Evolutionary conservation across 345 rosid genomes (phyloP), one percentile per base, ranked within the genome.

Genomic region (Citrus maxima): DNA sequence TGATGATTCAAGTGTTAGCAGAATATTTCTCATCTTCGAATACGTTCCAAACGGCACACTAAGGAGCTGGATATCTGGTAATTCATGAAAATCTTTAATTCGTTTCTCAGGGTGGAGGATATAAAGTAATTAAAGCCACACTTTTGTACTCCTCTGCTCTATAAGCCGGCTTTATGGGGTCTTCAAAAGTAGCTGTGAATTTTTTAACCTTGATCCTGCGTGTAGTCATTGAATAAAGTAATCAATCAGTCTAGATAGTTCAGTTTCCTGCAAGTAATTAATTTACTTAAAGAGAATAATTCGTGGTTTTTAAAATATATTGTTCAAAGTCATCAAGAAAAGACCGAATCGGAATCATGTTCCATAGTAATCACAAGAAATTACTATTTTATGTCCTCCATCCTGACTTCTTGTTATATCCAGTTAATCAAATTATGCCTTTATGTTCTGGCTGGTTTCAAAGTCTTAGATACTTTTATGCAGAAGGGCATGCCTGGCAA

Each of bases 1-100:
- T 80, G 97, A 94, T 78, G 97, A 96, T 84, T 93, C 98, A 38
- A 93, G 92, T 28, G 95, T 96, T 84, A 94, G 98, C 88, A 93
- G 98, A 89, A 87, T 92, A 81, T 96, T 96, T 80, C 89, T 91
- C 19, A 84, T 94, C 42, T 94, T 96, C 13, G 98, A 96, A 87
- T 90, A 91, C 63, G 97, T 94, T 72, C 94, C 93, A 63, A 94
- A 93, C 77, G 98, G 98, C 75, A 92, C 87, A 13, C 86, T 96
- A 73, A 89, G 97, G 80, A 89, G 88, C 88, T 93, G 99, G 98
- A 85, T 93, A 67, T 89, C 97, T 19, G 98, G 99, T 96, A 89
- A 80, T 77, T 37, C 67, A 63, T 4, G 18, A 77, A 80, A 73
- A 35, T 35, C 64, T 60, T 62, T 67, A 38, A 18, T 63, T 72